A percentile compares a stretch with the other conserved stretches of the same genome.
Evolutionary conservation across 352 stramenopile genomes (phyloP).

Genomic region (Phytophthora brassicae): DNA sequence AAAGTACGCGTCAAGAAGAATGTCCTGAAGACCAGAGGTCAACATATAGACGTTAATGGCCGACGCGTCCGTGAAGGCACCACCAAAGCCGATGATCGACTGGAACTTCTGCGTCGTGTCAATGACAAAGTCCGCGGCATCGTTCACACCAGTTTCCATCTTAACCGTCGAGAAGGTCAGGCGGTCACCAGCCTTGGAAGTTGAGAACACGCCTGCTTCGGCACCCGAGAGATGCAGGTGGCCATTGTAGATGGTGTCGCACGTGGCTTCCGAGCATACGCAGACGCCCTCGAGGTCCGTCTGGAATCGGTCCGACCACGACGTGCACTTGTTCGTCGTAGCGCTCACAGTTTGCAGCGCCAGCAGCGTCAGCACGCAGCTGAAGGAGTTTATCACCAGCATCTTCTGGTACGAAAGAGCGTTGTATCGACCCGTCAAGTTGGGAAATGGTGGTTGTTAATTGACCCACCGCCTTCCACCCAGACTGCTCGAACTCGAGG

Average conservation of each 20-base stretch:
- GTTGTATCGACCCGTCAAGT: slow-evolving; percentile 24
- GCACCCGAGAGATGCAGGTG: slow-evolving; percentile 38
- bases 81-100: slow-evolving; percentile 87
- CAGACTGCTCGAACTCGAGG: slow-evolving; percentile 8
- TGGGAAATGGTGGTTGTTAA: slow-evolving; percentile 18
- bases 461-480: background rate
- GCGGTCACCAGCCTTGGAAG: slow-evolving; percentile 49
- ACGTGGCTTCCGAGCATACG: slow-evolving; percentile 50
- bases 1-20: slow-evolving; percentile 83
- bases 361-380: slow-evolving; percentile 22
- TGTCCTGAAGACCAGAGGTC: slow-evolving; percentile 50
- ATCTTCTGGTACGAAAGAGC: slow-evolving; percentile 15
- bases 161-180: slow-evolving; percentile 43
- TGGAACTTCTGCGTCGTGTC: slow-evolving; percentile 63
- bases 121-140: slow-evolving; percentile 43
- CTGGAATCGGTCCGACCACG: slow-evolving; percentile 48
- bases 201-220: slow-evolving; percentile 54
- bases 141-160: slow-evolving; percentile 16
- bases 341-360: slow-evolving; percentile 10
- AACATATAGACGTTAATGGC: slow-evolving; percentile 82
- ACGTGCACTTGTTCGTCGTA: slow-evolving; percentile 35
- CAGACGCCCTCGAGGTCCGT: slow-evolving; percentile 51
- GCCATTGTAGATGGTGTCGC: slow-evolving; percentile 55
- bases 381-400: slow-evolving; percentile 25
- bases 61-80: slow-evolving; percentile 87